phyloP scores from a whole-genome alignment of 1,139 yeast genomes.

The Kurtzmaniella quercitrusa region DNA sequence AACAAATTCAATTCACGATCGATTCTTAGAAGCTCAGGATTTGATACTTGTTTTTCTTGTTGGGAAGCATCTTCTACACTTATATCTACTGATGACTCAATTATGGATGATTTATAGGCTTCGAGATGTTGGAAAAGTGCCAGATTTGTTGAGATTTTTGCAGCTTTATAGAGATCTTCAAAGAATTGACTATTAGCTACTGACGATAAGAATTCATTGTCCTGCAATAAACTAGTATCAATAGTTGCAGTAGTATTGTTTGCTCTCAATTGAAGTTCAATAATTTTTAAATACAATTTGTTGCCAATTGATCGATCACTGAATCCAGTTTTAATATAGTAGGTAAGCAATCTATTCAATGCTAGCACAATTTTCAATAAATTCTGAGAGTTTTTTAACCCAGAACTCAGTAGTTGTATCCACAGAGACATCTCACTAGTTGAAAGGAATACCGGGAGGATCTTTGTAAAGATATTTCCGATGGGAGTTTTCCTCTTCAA shows the following conservation, averaged over 20 bases:
- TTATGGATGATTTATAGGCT: not conserved
- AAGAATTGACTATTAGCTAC: not conserved
- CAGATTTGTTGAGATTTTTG: not conserved
- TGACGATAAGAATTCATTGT: not conserved
- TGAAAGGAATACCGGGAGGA: slow-evolving; percentile 19
- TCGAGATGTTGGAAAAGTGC: not conserved
- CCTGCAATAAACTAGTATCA: not conserved
- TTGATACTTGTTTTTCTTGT: not conserved
- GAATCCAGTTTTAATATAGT: not conserved
- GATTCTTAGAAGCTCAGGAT: not conserved
- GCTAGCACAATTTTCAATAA: slow-evolving; percentile 1
- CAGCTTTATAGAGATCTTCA: not conserved
- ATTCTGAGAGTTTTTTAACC: slow-evolving; percentile 4
- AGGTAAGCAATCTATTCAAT: not conserved
- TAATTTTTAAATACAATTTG: not conserved
- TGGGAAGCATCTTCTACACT: not conserved
- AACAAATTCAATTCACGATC: not conserved
- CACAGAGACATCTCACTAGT: slow-evolving; percentile 21
- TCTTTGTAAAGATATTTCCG: not conserved
- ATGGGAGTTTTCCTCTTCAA: slow-evolving; percentile 9
- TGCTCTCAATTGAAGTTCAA: not conserved
- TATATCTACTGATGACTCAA: not conserved
- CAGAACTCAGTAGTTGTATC: slow-evolving; percentile 14
- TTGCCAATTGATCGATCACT: not conserved
- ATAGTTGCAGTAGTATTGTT: not conserved